A percentile compares a stretch with the other conserved stretches of the same genome.
Conservation (phyloP, 768 basidiomycete species). For the Cyclocybe cylindracea region DNA sequence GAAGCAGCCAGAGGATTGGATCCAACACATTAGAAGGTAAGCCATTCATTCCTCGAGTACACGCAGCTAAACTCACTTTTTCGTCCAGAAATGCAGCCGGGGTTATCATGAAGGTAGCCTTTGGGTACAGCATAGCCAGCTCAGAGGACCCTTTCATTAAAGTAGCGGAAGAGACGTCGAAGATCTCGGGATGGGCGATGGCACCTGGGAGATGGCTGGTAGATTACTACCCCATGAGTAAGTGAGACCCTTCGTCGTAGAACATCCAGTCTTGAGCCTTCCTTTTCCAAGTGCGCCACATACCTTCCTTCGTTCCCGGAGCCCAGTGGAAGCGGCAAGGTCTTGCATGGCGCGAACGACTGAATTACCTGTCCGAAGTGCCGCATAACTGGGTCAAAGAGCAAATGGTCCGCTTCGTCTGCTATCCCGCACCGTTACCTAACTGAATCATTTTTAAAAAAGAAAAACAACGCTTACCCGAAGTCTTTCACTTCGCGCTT, state of each 20-base stretch:
- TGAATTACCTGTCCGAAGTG: conserved; percentile 34
- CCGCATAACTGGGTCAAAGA: conserved; percentile 47
- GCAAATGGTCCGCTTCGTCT: conserved; percentile 34
- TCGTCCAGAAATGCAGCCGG: conserved; percentile 33
- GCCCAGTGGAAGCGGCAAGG: conserved; percentile 49
- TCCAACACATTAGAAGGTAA: conserved; percentile 40
- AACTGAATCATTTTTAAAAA: neutral
- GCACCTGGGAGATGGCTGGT: conserved; percentile 46
- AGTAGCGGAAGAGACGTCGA: conserved; percentile 38
- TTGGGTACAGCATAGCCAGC: conserved; percentile 38
- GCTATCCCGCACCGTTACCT: neutral
- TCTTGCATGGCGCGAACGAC: conserved; percentile 37
- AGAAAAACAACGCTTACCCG: conserved; percentile 31
- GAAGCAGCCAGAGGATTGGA: conserved; percentile 29
- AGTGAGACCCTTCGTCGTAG: conserved; percentile 6
- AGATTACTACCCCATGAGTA: conserved; percentile 42
- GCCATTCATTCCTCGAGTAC: neutral
- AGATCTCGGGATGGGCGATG: conserved; percentile 39
- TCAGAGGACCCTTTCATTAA: conserved; percentile 38
- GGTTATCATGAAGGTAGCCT: conserved; percentile 45
- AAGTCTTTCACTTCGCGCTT: conserved; percentile 48
- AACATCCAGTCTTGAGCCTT: neutral
- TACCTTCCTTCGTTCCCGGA: conserved; percentile 54
- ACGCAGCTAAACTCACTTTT: too few species aligned
- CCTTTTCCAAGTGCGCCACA: conserved; percentile 37